Percentiles rank a stretch among this genome's conserved stretches.
Conservation (phyloP, 805 yeast genomes). For the Hagleromyces aurorensis region DNA sequence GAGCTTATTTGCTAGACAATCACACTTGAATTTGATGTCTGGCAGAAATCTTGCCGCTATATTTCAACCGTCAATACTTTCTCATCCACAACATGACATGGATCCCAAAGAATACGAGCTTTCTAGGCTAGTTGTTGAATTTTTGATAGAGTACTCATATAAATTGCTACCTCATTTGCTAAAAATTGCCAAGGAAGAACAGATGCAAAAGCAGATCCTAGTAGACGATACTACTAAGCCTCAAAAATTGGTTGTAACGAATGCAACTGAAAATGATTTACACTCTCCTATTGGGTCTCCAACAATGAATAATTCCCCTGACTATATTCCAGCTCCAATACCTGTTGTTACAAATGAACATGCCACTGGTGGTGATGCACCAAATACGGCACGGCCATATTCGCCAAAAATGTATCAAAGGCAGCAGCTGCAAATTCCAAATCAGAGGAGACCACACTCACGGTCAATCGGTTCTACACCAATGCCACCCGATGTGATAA, state of each 20-base stretch:
- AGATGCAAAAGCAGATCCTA: conserved; percentile 4
- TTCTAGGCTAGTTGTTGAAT: conserved; percentile 80
- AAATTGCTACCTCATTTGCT: conserved; percentile 56
- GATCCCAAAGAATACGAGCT: conserved; percentile 85
- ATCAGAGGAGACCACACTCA: conserved; percentile 26
- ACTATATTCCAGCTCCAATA: conserved; percentile 3
- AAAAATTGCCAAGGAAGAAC: conserved; percentile 27
- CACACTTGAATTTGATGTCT: conserved; percentile 80
- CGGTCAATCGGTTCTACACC: conserved; percentile 27
- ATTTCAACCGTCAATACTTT: conserved; percentile 91
- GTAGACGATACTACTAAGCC: conserved; percentile 2
- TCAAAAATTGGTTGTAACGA: conserved; percentile 7
- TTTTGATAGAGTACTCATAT: conserved; percentile 78
- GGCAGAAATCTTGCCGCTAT: conserved; percentile 90
- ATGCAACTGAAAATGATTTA: conserved; percentile 6
- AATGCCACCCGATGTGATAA: conserved; percentile 27
- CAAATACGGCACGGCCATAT: conserved; percentile 1
- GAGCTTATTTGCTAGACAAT: conserved; percentile 73
- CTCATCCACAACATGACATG: conserved; percentile 90
- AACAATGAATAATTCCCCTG: background rate
- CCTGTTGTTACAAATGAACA: conserved; percentile 11
- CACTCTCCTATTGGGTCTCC: conserved; percentile 8
- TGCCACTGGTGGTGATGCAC: conserved; percentile 4
- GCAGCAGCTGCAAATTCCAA: conserved; percentile 8
- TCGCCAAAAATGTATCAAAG: background rate